Percentiles rank a stretch among this genome's conserved stretches.
Conservation (phyloP, 2,329 filamentous ascomycete genomes). For the Paracamarosporium sp. region DNA sequence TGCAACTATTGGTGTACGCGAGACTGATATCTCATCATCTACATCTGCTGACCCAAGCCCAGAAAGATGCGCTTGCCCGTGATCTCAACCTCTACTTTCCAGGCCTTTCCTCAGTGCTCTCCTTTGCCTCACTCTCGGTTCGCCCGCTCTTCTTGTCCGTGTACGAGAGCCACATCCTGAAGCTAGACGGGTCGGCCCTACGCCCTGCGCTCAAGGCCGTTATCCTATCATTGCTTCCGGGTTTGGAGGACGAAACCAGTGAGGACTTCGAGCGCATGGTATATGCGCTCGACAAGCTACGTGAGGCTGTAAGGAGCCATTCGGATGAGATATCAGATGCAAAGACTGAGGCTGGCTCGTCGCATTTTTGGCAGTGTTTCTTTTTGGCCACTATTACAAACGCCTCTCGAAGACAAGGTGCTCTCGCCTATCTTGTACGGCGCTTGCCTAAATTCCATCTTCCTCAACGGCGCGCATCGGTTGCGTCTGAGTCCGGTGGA, state of each 20-base stretch:
- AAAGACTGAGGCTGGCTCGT: slow-evolving; percentile 63
- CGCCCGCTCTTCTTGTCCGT: slow-evolving; percentile 85
- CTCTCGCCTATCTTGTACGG: slow-evolving; percentile 83
- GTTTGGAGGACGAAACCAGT: slow-evolving; percentile 92
- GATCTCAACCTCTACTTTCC: slow-evolving; percentile 90
- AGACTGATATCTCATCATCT: slow-evolving; percentile 8
- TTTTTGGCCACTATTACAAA: slow-evolving; percentile 94
- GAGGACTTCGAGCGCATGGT: slow-evolving; percentile 95
- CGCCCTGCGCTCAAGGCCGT: slow-evolving; percentile 90
- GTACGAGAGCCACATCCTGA: slow-evolving; percentile 80
- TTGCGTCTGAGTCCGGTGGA: slow-evolving; percentile 19
- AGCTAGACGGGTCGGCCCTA: slow-evolving; percentile 72
- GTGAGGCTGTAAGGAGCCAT: slow-evolving; percentile 65
- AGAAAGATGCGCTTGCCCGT: slow-evolving; percentile 75
- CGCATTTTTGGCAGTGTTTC: slow-evolving; percentile 98
- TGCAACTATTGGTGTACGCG: slow-evolving; percentile 74
- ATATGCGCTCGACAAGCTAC: slow-evolving; percentile 78
- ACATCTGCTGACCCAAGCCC: slow-evolving; percentile 32
- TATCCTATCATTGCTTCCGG: slow-evolving; percentile 86
- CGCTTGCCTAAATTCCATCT: slow-evolving; percentile 75
- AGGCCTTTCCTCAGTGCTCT: slow-evolving; percentile 85
- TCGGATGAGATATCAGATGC: slow-evolving; percentile 55
- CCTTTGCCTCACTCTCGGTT: slow-evolving; percentile 92
- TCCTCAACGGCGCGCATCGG: slow-evolving; percentile 18
- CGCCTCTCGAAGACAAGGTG: slow-evolving; percentile 81